phyloP scores from a whole-genome alignment of 352 stramenopile species.

The Globisporangium orthogonon region DNA sequence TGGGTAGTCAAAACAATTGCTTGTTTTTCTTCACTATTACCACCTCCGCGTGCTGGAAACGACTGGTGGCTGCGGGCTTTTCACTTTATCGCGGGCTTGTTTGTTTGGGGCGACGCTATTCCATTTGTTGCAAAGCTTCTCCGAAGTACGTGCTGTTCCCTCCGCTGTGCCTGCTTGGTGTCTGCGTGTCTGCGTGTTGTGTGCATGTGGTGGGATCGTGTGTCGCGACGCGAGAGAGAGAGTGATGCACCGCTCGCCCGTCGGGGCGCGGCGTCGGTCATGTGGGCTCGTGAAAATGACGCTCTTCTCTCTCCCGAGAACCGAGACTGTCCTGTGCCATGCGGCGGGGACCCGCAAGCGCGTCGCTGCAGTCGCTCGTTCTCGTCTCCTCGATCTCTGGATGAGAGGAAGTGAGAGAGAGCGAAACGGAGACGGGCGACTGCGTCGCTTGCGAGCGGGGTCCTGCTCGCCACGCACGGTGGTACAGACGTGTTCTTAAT shows the following conservation, averaged over 20 bases:
- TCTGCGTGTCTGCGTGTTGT: neutral
- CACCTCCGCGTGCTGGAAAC: neutral
- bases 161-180: conserved; percentile 6
- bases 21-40: no score
- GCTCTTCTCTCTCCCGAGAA: conserved; percentile 73
- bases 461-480: conserved; percentile 47
- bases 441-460: conserved; percentile 17
- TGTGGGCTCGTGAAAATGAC: conserved; percentile 32
- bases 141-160: conserved; percentile 66
- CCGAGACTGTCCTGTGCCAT: conserved; percentile 87
- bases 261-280: neutral
- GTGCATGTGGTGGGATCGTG: neutral
- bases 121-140: conserved; percentile 87
- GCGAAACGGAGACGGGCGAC: no score
- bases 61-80: neutral
- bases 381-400: neutral
- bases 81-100: neutral
- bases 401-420: no score
- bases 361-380: neutral
- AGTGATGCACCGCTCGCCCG: neutral
- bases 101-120: conserved; percentile 2
- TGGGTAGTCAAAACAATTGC: neutral
- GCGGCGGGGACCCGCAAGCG: conserved; percentile 19
- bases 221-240: neutral
- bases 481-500: conserved; percentile 92